Conservation (phyloP, 306 rosid species). For the Gleditsia sinensis region DNA sequence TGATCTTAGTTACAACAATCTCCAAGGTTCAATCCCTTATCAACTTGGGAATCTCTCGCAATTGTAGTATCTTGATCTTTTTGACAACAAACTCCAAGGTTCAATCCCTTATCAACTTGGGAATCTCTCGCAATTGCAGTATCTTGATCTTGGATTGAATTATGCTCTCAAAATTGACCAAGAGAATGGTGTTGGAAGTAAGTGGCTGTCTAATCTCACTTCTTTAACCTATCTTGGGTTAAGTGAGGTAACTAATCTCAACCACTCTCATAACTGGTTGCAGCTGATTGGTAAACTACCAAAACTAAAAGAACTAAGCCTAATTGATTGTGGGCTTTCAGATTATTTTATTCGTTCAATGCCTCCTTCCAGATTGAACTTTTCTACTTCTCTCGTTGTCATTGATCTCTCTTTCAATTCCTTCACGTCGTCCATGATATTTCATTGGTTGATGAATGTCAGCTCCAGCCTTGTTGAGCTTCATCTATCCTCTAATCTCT, state of each 20-base stretch:
- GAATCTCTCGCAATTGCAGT: neutral
- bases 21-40: neutral
- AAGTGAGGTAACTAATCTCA: neutral
- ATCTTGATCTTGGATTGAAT: neutral
- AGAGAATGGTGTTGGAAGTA: neutral
- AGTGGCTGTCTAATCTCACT: constrained; percentile 1
- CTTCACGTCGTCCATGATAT: neutral
- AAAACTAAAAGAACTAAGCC: too few species aligned
- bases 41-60: neutral
- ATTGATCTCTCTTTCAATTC: neutral
- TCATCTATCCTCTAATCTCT: neutral
- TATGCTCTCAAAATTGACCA: neutral
- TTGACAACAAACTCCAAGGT: rapidly evolving
- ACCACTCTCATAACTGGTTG: neutral
- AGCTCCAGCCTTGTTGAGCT: neutral
- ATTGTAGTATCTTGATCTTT: neutral
- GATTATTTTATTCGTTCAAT: neutral
- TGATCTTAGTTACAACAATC: neutral
- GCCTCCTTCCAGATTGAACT: neutral
- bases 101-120: neutral
- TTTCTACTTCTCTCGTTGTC: neutral
- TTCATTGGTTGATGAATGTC: neutral
- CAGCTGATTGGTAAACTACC: neutral
- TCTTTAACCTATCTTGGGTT: neutral
- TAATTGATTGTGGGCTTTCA: neutral